Evolutionary conservation across 106 monocot genomes (phyloP).

Genomic region (Dioscorea dumetorum): DNA sequence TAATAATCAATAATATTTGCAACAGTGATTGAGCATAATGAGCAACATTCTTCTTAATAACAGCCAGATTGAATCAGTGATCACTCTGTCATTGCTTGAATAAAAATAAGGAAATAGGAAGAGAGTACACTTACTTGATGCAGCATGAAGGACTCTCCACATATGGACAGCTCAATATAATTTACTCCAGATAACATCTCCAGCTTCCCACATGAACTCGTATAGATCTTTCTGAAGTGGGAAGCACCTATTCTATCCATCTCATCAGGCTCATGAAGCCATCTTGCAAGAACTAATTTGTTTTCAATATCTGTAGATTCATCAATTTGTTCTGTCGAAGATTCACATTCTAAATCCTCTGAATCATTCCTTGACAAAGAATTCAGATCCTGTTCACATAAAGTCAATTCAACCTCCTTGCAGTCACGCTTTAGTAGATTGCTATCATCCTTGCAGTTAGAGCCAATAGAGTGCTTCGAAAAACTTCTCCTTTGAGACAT

Average conservation of each 20-base stretch:
- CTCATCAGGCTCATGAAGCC: slow-evolving; percentile 91
- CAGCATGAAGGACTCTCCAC: slow-evolving; percentile 94
- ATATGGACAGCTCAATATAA: slow-evolving; percentile 75
- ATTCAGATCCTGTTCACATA: slow-evolving; percentile 17
- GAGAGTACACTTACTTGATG: slow-evolving; percentile 63
- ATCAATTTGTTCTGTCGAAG: not conserved
- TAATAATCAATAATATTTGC: too few relatives aligned
- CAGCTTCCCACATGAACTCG: slow-evolving; percentile 59
- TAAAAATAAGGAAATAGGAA: not conserved
- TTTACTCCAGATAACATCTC: slow-evolving; percentile 43
- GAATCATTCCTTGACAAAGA: slow-evolving; percentile 13
- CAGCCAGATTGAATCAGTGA: too few relatives aligned
- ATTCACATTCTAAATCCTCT: slow-evolving; percentile 14
- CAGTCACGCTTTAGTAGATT: not conserved
- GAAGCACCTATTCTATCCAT: slow-evolving; percentile 71
- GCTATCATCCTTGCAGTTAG: slow-evolving; percentile 9
- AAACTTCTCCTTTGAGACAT: not conserved
- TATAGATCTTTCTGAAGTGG: slow-evolving; percentile 80
- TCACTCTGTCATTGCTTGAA: too few relatives aligned
- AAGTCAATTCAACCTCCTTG: slow-evolving; percentile 8
- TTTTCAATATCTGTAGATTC: slow-evolving; percentile 5
- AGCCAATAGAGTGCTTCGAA: slow-evolving; percentile 2
- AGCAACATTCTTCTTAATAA: too few relatives aligned
- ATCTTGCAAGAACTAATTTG: slow-evolving; percentile 44
- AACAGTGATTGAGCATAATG: too few relatives aligned